phyloP scores from a whole-genome alignment of 2,329 filamentous ascomycete species.

The Moelleriella libera region DNA sequence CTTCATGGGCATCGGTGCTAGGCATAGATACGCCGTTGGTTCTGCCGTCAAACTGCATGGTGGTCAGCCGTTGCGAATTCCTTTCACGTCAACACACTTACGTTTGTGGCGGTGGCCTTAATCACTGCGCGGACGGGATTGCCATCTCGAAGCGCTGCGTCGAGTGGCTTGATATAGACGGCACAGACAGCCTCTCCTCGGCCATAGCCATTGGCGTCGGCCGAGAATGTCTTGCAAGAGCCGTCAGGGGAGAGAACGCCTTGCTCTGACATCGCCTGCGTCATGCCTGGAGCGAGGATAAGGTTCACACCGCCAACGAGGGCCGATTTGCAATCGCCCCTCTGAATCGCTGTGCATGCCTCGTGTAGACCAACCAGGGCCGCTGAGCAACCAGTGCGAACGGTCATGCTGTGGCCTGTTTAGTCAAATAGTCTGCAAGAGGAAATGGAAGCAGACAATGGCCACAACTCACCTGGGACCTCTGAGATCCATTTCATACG shows the following conservation, averaged over 20 bases:
- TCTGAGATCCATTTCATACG: not conserved
- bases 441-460: not conserved
- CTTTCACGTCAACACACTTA: not conserved
- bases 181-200: slow-evolving; percentile 16
- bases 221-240: slow-evolving; percentile 18
- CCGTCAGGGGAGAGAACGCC: slow-evolving; percentile 9
- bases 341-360: slow-evolving; percentile 12
- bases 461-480: not conserved
- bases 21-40: not conserved
- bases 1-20: not conserved
- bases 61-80: too few species aligned
- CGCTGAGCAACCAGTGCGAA: slow-evolving; percentile 13
- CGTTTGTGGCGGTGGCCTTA: slow-evolving; percentile 7
- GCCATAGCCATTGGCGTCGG: slow-evolving; percentile 18
- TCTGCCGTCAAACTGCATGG: slow-evolving; percentile 6
- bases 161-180: slow-evolving; percentile 18
- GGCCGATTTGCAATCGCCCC: slow-evolving; percentile 5
- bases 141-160: slow-evolving; percentile 11
- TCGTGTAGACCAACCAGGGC: slow-evolving; percentile 12
- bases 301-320: slow-evolving; percentile 22
- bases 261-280: slow-evolving; percentile 7
- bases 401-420: slow-evolving; percentile 22
- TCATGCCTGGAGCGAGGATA: slow-evolving; percentile 11
- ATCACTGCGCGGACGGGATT: slow-evolving; percentile 12
- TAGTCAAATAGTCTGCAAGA: slow-evolving; percentile 10